These are phyloP conservation scores for Phytophthora sansomeana DNA, from an alignment of 352 stramenopile genomes.

Conservation along the genomic window DNA sequence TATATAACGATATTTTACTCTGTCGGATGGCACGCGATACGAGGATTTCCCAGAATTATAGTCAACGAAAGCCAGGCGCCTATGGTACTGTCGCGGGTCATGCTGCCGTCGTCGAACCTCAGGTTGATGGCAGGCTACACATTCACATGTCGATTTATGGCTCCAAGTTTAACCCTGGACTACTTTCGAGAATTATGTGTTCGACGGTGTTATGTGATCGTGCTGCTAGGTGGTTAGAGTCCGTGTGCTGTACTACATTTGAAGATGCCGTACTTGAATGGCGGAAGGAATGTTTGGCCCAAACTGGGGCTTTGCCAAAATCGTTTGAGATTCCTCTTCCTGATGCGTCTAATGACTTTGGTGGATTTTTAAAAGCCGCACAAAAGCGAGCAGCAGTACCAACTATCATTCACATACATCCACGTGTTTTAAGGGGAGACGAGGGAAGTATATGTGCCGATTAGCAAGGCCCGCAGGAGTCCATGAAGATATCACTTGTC, in stretches of 20 bases:
- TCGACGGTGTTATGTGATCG: neutral
- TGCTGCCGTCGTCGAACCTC: slow-evolving; percentile 26
- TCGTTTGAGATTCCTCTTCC: neutral
- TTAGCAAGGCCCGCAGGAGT: slow-evolving; percentile 20
- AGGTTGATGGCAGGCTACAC: slow-evolving; percentile 27
- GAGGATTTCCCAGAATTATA: slow-evolving; percentile 13
- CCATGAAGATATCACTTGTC: slow-evolving; percentile 10
- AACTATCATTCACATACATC: slow-evolving; percentile 28
- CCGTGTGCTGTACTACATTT: neutral
- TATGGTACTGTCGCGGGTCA: slow-evolving; percentile 19
- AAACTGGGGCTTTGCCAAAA: neutral
- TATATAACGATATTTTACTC: neutral
- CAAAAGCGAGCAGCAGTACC: slow-evolving; percentile 4
- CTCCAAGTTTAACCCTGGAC: slow-evolving; percentile 8
- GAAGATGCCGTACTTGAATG: neutral
- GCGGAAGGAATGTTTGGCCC: neutral
- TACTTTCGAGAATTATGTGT: slow-evolving; percentile 24
- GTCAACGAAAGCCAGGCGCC: neutral
- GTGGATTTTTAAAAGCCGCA: neutral
- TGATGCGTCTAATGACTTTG: neutral
- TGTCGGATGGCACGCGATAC: neutral
- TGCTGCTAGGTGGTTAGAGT: slow-evolving; percentile 3
- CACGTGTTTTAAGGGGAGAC: slow-evolving; percentile 23
- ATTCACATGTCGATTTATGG: slow-evolving; percentile 23
- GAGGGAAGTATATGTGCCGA: slow-evolving; percentile 29